Conservation (phyloP, 148 eudicot genomes). For the Amaranthus cruentus region DNA sequence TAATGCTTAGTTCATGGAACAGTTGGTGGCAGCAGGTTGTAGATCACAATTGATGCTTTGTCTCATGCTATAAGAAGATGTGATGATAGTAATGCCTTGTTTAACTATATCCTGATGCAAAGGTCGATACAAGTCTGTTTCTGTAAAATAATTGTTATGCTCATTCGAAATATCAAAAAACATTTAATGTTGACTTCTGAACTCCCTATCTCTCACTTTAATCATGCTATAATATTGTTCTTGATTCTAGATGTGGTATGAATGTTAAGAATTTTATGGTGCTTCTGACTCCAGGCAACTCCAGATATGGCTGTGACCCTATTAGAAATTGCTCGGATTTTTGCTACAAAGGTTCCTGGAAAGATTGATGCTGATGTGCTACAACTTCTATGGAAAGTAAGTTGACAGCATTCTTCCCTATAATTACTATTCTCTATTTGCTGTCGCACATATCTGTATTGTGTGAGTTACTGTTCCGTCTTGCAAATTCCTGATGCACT, state of each 20-base stretch:
- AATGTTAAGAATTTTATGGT: neutral
- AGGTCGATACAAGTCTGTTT: neutral
- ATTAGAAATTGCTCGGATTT: slow-evolving; percentile 91
- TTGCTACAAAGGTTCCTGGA: slow-evolving; percentile 99
- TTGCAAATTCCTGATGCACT: neutral
- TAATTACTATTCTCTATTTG: neutral
- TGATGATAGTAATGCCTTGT: neutral
- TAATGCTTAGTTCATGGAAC: no score
- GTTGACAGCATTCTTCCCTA: slow-evolving; percentile 22
- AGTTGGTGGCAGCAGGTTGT: no score
- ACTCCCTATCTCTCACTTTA: neutral
- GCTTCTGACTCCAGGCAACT: slow-evolving; percentile 57
- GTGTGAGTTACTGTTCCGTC: neutral
- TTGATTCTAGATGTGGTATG: neutral
- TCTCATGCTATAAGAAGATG: neutral
- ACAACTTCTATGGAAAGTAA: slow-evolving; percentile 95
- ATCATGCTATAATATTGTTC: neutral
- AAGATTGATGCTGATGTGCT: slow-evolving; percentile 98
- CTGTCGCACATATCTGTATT: neutral
- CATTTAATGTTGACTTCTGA: neutral
- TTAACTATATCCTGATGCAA: neutral
- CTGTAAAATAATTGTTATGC: neutral
- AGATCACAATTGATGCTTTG: no score
- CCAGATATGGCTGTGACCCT: slow-evolving; percentile 99
- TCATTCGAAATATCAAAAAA: neutral